Evolutionary conservation across 208 protist genomes (phyloP).

Genomic region (Acanthamoeba lenticulata): DNA sequence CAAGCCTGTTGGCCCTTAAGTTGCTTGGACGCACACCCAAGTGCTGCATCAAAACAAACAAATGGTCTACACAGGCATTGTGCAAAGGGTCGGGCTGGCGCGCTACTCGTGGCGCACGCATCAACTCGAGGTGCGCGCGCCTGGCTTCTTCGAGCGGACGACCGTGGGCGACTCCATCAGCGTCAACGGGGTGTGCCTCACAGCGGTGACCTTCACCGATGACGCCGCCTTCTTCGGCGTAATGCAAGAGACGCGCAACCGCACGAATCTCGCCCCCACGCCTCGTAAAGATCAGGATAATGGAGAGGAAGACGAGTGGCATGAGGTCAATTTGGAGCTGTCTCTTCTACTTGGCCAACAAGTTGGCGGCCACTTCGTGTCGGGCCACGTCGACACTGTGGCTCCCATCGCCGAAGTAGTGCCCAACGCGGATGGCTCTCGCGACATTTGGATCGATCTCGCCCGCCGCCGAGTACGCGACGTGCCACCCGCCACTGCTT

Average conservation of each 20-base stretch:
- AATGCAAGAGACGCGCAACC: slow-evolving; percentile 69
- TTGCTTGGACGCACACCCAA: no score
- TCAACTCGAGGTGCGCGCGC: slow-evolving; percentile 29
- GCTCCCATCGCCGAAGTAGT: background rate
- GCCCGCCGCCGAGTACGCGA: background rate
- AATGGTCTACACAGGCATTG: slow-evolving; percentile 74
- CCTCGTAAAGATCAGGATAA: background rate
- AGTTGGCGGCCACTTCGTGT: slow-evolving; percentile 71
- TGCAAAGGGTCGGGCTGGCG: slow-evolving; percentile 42
- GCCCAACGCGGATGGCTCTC: slow-evolving; percentile 42
- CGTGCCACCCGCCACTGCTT: background rate
- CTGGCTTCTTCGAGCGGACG: slow-evolving; percentile 69
- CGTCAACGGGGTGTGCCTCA: slow-evolving; percentile 74
- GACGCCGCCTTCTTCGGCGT: slow-evolving; percentile 70
- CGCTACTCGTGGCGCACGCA: background rate
- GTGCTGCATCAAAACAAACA: no score
- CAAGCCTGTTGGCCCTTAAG: no score
- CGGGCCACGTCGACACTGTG: slow-evolving; percentile 70
- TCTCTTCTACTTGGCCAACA: background rate
- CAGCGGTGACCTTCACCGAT: slow-evolving; percentile 55
- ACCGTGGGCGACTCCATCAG: slow-evolving; percentile 71
- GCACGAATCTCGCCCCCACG: slow-evolving; percentile 42
- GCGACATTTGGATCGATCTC: slow-evolving; percentile 68
- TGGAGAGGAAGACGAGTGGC: background rate
- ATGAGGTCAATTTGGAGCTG: slow-evolving; percentile 69